Base-by-base conservation (phyloP, 2,329 filamentous ascomycete genomes). In the Reticulascus tulasneorum region DNA sequence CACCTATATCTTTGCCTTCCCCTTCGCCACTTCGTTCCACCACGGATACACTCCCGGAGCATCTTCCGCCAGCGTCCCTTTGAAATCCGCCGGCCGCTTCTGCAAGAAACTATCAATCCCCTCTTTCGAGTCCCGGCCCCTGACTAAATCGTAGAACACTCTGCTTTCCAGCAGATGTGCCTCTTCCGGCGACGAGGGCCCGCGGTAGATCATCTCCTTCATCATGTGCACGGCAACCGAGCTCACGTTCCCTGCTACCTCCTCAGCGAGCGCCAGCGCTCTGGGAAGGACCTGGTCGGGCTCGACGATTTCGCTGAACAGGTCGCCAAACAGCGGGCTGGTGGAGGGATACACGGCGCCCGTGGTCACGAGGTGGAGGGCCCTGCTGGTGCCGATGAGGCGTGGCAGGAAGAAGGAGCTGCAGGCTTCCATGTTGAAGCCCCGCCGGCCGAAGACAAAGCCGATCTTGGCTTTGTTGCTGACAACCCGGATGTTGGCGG, bases 351-450 rank as follows among this genome's bases (percentile, higher is more conserved):
- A 84, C 1, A 78, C 79, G 3, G 62, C 62, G 1, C 84, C 84
- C 0, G 83, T 87, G 4, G 83, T 85, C 27, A 77, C 66, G 20
- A 86, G 68, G 50, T 82, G 75, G 54, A 82, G 61, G 1, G 83
- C 82, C 45, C 74, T 71, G 11, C 72, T 73, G 37, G 73, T 65
- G 38, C 85, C 84, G 41, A 88, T 71, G 18, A 88, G 65, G 0
- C 81, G 73, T 3, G 84, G 84, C 23, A 89, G 67, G 64, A 86
- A 89, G 58, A 75, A 89, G 8, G 77, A 81, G 33, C 73, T 79
- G 52, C 76, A 82, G 1, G 81, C 83, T 59, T 90, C 85, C 75
- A 85, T 82, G 40, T 78, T 69, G 50, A 89, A 69, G 2, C 84
- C 84, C 27, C 84, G 71, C 18, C 82, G 73, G 17, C 74, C 70